Percentiles rank a stretch among this genome's conserved stretches.
phyloP scores from a whole-genome alignment of 805 yeast species.

The Maudiozyma bulderi region DNA sequence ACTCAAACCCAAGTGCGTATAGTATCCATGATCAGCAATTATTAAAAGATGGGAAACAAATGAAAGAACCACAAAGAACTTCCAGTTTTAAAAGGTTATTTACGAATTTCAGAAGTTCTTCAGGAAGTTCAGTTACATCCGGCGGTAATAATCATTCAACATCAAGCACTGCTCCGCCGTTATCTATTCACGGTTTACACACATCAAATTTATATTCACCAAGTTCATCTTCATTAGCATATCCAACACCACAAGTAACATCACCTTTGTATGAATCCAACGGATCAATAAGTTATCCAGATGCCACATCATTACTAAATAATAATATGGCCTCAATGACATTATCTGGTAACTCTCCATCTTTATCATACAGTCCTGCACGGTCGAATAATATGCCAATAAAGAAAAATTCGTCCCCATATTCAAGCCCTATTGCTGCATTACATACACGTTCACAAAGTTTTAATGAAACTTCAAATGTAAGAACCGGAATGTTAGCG shows the following conservation, averaged over 20 bases:
- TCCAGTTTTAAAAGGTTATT: slow-evolving; percentile 17
- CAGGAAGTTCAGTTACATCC: slow-evolving; percentile 5
- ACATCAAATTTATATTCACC: slow-evolving; percentile 4
- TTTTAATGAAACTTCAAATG: neutral
- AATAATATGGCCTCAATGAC: slow-evolving; percentile 1
- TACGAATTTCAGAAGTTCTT: slow-evolving; percentile 7
- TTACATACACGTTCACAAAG: neutral
- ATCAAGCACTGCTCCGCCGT: slow-evolving; percentile 1
- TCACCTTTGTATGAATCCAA: neutral
- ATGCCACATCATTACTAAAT: slow-evolving; percentile 15
- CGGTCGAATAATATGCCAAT: neutral
- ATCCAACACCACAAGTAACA: neutral
- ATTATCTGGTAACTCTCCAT: neutral
- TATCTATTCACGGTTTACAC: slow-evolving; percentile 1
- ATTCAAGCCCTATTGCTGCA: neutral
- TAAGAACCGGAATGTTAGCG: neutral
- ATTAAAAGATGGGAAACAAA: slow-evolving; percentile 2
- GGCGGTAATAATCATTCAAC: slow-evolving; percentile 5
- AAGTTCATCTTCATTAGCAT: slow-evolving; percentile 4
- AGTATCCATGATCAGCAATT: slow-evolving; percentile 12
- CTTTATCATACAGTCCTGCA: neutral
- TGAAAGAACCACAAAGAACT: slow-evolving; percentile 7
- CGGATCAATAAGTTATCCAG: slow-evolving; percentile 19
- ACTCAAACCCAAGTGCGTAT: slow-evolving; percentile 1
- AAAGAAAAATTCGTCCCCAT: neutral